phyloP scores from a whole-genome alignment of 306 rosid genomes.

The Geum urbanum region DNA sequence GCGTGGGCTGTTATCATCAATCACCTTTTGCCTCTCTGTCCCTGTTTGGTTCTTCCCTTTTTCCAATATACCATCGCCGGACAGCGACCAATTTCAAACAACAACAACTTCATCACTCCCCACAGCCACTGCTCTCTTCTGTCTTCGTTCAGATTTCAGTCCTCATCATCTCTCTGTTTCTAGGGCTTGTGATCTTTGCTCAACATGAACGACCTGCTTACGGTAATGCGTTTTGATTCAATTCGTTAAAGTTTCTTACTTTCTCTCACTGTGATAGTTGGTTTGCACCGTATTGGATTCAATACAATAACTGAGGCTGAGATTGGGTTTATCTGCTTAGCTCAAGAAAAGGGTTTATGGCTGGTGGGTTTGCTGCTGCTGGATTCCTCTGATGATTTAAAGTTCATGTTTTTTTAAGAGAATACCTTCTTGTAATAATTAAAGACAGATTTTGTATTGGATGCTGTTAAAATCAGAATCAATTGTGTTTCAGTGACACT shows the following conservation, averaged over 20 bases:
- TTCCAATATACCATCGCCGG: constrained; percentile 31
- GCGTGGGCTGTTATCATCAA: background rate
- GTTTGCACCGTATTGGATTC: constrained; percentile 20
- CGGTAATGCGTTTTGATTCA: constrained; percentile 47
- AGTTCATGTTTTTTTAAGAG: background rate
- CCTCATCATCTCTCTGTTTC: constrained; percentile 6
- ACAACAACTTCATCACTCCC: constrained; percentile 6
- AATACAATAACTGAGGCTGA: constrained; percentile 11
- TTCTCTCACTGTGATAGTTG: background rate
- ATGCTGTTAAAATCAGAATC: constrained; percentile 13
- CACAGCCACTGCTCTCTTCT: background rate
- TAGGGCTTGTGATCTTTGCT: constrained; percentile 17
- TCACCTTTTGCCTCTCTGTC: constrained; percentile 27
- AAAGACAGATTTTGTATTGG: constrained; percentile 12
- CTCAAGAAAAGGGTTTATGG: background rate
- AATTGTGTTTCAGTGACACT: constrained; percentile 19
- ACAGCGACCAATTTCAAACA: constrained; percentile 27
- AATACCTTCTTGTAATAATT: background rate
- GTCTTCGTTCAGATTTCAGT: background rate
- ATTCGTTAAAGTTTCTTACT: background rate
- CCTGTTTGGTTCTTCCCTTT: constrained; percentile 24
- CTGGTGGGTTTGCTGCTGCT: constrained; percentile 3
- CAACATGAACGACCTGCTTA: constrained; percentile 87
- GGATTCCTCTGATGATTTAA: background rate
- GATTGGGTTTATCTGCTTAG: constrained; percentile 6